phyloP scores from a whole-genome alignment of 805 yeast genomes.

The Nakazawaea peltata region DNA sequence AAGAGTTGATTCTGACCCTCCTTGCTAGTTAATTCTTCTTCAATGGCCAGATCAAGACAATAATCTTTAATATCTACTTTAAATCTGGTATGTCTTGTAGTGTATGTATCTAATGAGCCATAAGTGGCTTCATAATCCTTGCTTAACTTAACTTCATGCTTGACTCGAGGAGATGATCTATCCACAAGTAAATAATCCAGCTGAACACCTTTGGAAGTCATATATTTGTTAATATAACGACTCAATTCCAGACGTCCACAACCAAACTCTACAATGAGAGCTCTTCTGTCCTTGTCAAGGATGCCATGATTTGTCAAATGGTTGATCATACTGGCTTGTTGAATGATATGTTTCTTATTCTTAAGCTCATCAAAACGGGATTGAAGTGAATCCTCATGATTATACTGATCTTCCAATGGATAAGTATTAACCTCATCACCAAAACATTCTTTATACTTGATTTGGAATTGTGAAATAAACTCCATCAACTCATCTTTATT shows the following conservation, averaged over 20 bases:
- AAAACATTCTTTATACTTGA: slow-evolving; percentile 11
- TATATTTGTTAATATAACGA: slow-evolving; percentile 41
- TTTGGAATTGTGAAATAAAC: slow-evolving; percentile 14
- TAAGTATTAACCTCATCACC: slow-evolving; percentile 5
- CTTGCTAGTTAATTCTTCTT: slow-evolving; percentile 28
- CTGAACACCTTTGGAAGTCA: slow-evolving; percentile 10
- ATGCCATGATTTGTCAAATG: slow-evolving; percentile 36
- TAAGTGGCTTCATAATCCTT: slow-evolving; percentile 33
- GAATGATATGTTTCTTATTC: slow-evolving; percentile 70
- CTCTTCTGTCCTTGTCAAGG: slow-evolving; percentile 28
- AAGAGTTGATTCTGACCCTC: slow-evolving; percentile 22
- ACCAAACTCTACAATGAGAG: slow-evolving; percentile 66
- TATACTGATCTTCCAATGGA: slow-evolving; percentile 13
- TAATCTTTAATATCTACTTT: slow-evolving; percentile 80
- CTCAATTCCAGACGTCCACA: slow-evolving; percentile 86
- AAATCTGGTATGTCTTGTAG: slow-evolving; percentile 33
- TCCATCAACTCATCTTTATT: slow-evolving; percentile 16
- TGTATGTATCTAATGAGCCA: slow-evolving; percentile 16
- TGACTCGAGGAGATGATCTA: slow-evolving; percentile 69
- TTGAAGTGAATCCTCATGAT: slow-evolving; percentile 25
- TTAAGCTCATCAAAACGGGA: slow-evolving; percentile 39
- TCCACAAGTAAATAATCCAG: slow-evolving; percentile 54
- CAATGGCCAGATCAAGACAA: slow-evolving; percentile 36
- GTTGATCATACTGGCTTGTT: slow-evolving; percentile 75
- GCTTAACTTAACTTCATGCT: slow-evolving; percentile 61